Base-by-base conservation (phyloP, 2,329 filamentous ascomycete species). In the Hypoxylon sp. region DNA sequence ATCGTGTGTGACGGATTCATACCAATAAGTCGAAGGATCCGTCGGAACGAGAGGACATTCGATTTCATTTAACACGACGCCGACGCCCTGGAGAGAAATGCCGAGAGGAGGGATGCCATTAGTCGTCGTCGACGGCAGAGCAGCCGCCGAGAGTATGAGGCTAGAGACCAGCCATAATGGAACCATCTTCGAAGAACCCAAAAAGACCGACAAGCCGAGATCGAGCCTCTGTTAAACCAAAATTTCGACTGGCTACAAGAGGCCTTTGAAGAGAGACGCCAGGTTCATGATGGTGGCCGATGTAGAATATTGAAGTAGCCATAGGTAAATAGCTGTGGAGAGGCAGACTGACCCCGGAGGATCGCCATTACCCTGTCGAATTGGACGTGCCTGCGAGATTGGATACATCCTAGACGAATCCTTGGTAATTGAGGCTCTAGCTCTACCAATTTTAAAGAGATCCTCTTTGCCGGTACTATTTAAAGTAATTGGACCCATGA, bases 1-100 rank as follows among this genome's bases (percentile, higher is more conserved):
- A 44, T 69, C 62, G 39, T 69, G 66, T 9, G 55, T 66, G 17
- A 69, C 47, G 24, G 58, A 50, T n/a, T 58, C 57, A 47, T 66
- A 66, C 66, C 66, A 69, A 39, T 66, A 69, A 17, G 22, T 55
- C 50, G 59, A 47, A 14, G 54, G 55, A 29, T 61, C 22, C 8
- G 50, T 53, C n/a, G 59, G 54, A 1, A 19, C 24, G 3, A 67
- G 65, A 50, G 57, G 31, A 17, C 63, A 57, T 46, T 46, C n/a
- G 14, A 52, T n/a, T 14, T 55, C 55, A 19, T 66, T 61, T 14
- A 66, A 59, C 10, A 55, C 31, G n/a, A 17, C 48, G 13, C 24
- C 37, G 48, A 48, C 33, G 19, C 35, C 46, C 17, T 44, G 17
- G 10, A 63, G 37, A 31, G 35, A 48, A 46, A 29, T 31, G 14